Evolutionary conservation across 257 asterid genomes (phyloP).

Genomic region (Eustoma russellianum): DNA sequence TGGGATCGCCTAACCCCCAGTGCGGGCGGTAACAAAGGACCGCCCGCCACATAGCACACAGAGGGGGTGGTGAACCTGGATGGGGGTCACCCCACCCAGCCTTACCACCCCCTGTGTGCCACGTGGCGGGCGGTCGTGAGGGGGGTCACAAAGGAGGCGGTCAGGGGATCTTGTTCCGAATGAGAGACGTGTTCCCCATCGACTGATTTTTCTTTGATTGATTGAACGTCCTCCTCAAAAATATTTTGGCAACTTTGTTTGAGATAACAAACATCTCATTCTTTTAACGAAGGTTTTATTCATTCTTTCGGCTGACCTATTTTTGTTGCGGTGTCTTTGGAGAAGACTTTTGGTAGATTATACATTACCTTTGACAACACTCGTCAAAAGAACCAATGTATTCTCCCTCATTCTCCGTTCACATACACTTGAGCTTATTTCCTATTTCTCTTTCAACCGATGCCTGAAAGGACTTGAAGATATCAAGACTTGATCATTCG

Average conservation of each 20-base stretch:
- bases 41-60: too few relatives aligned
- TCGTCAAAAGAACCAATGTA: not conserved
- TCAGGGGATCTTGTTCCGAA: too few relatives aligned
- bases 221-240: too few relatives aligned
- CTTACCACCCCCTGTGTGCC: too few relatives aligned
- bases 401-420: slow-evolving; percentile 1
- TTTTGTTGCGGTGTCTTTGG: slow-evolving; percentile 3
- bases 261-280: not conserved
- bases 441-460: not conserved
- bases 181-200: too few relatives aligned
- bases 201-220: too few relatives aligned
- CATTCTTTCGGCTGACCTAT: not conserved
- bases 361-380: not conserved
- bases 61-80: too few relatives aligned
- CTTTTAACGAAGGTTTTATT: not conserved
- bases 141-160: too few relatives aligned
- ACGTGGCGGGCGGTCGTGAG: too few relatives aligned
- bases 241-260: not conserved
- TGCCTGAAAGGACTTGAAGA: not conserved
- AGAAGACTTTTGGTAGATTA: not conserved
- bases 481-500: not conserved
- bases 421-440: not conserved
- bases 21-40: too few relatives aligned
- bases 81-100: too few relatives aligned
- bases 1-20: too few relatives aligned